These are phyloP conservation scores for Cicer pinnatifidum DNA, from an alignment of 306 rosid species.

Conservation along the genomic window DNA sequence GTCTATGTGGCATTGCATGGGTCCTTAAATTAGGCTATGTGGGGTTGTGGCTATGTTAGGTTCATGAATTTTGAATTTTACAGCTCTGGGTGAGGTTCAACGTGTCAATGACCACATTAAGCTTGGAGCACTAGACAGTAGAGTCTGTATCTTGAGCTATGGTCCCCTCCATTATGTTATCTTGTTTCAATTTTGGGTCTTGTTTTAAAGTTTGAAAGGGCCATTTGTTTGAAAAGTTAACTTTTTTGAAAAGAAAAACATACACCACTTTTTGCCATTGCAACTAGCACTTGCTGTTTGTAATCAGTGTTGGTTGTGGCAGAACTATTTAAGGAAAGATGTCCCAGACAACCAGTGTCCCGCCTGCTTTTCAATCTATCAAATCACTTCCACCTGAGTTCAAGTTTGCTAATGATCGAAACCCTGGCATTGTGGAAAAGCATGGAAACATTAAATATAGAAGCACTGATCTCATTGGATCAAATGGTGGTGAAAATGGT, in stretches of 20 bases:
- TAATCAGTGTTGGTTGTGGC: slow-evolving; percentile 49
- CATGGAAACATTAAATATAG: slow-evolving; percentile 47
- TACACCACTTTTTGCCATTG: slow-evolving; percentile 42
- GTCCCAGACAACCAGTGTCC: slow-evolving; percentile 60
- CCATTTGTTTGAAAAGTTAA: slow-evolving; percentile 50
- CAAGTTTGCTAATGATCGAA: slow-evolving; percentile 51
- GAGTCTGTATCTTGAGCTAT: slow-evolving; percentile 51
- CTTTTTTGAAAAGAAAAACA: slow-evolving; percentile 43
- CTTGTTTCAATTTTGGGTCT: slow-evolving; percentile 67
- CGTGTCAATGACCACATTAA: slow-evolving; percentile 53
- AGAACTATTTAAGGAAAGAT: slow-evolving; percentile 60
- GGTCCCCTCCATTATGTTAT: slow-evolving; percentile 77
- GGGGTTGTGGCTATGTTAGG: slow-evolving; percentile 44
- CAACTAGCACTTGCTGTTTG: slow-evolving; percentile 48
- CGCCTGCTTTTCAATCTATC: slow-evolving; percentile 62
- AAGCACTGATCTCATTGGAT: slow-evolving; percentile 45
- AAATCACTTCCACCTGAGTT: slow-evolving; percentile 75
- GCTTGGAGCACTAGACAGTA: slow-evolving; percentile 49
- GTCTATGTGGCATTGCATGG: slow-evolving; percentile 25
- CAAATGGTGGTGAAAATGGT: slow-evolving; percentile 64
- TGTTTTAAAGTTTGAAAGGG: slow-evolving; percentile 56
- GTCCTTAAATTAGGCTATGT: slow-evolving; percentile 41
- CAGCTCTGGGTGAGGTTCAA: slow-evolving; percentile 48
- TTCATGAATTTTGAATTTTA: slow-evolving; percentile 43
- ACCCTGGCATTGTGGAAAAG: slow-evolving; percentile 51